Conservation (phyloP, 345 rosid species). For the Streptanthus diversifolius region DNA sequence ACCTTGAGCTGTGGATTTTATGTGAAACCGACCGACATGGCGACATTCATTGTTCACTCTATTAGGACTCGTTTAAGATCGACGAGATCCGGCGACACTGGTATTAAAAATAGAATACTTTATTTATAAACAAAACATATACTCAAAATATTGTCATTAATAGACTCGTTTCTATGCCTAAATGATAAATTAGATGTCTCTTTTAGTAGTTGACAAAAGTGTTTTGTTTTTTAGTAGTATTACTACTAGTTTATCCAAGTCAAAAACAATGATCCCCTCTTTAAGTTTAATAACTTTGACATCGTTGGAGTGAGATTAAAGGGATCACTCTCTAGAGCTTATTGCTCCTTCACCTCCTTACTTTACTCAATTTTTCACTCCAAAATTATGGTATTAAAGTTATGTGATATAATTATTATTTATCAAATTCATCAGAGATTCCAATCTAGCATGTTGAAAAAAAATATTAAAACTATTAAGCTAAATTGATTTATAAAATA, state of each 20-base stretch:
- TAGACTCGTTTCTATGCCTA: too few relatives aligned
- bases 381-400: too few relatives aligned
- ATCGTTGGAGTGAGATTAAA: conserved; percentile 13
- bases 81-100: not conserved
- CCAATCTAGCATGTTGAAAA: too few relatives aligned
- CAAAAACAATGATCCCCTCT: not conserved
- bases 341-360: not conserved
- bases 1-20: not conserved
- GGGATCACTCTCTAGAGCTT: not conserved
- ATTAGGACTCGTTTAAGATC: not conserved
- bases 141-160: not conserved
- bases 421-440: too few relatives aligned
- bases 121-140: not conserved
- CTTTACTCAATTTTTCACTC: not conserved
- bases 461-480: too few relatives aligned
- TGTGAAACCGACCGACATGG: conserved; percentile 1
- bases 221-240: too few relatives aligned
- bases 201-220: not conserved
- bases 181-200: not conserved
- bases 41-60: conserved; percentile 9
- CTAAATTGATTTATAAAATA: too few relatives aligned
- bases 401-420: too few relatives aligned
- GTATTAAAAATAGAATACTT: not conserved
- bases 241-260: too few relatives aligned
- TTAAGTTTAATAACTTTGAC: not conserved